phyloP scores from a whole-genome alignment of 1,139 yeast genomes.

The Ogataea hybrid region DNA sequence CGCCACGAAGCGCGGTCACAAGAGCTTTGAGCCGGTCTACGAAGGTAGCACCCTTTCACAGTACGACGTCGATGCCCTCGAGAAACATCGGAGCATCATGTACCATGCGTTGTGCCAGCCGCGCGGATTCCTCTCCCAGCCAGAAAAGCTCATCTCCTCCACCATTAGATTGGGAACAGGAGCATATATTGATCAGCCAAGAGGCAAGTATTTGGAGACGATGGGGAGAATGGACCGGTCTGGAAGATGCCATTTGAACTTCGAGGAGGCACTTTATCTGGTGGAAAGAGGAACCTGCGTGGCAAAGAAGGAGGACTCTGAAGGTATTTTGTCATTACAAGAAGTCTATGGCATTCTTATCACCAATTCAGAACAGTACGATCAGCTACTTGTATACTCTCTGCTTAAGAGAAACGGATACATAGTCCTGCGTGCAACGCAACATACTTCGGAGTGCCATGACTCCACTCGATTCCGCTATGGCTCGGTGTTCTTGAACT shows the following conservation, averaged over 20 bases:
- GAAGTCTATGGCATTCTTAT: slow-evolving; percentile 60
- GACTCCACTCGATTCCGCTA: background rate
- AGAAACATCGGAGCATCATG: slow-evolving; percentile 67
- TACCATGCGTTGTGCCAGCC: slow-evolving; percentile 59
- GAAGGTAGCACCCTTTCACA: slow-evolving; percentile 35
- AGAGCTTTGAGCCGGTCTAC: slow-evolving; percentile 69
- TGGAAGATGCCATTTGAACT: slow-evolving; percentile 43
- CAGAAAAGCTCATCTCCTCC: slow-evolving; percentile 35
- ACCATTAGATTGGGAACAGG: slow-evolving; percentile 41
- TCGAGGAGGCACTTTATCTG: slow-evolving; percentile 73
- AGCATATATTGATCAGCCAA: slow-evolving; percentile 52
- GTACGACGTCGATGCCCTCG: slow-evolving; percentile 52
- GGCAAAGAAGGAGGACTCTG: slow-evolving; percentile 40
- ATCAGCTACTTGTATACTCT: slow-evolving; percentile 67
- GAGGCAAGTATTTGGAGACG: slow-evolving; percentile 73
- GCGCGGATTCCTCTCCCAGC: slow-evolving; percentile 40
- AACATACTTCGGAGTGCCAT: too few relatives aligned
- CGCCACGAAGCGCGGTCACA: slow-evolving; percentile 62
- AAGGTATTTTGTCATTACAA: slow-evolving; percentile 51
- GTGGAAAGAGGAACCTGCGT: slow-evolving; percentile 81
- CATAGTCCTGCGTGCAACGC: slow-evolving; percentile 44
- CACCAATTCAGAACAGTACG: slow-evolving; percentile 42
- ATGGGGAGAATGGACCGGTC: slow-evolving; percentile 59
- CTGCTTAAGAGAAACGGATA: slow-evolving; percentile 80
- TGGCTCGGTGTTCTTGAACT: background rate